A percentile compares a stretch with the other conserved stretches of the same genome.
Conservation (phyloP, 148 eudicot genomes). For the Nyssa sinensis region DNA sequence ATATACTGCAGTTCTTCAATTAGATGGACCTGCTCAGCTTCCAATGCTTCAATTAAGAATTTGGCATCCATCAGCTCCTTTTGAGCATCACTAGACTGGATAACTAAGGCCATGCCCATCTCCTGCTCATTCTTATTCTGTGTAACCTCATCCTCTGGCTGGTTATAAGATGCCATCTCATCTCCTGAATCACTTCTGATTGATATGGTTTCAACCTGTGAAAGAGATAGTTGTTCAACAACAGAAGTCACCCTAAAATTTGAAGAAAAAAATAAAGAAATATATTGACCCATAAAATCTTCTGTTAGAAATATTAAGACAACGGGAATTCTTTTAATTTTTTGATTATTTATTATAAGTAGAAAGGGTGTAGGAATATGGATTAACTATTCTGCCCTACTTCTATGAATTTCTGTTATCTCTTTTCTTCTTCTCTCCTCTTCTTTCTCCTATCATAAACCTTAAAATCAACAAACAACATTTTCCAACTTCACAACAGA, state of each 20-base stretch:
- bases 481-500: no score
- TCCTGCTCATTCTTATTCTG: conserved; percentile 15
- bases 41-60: conserved; percentile 37
- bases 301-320: no score
- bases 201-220: conserved; percentile 37
- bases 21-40: conserved; percentile 34
- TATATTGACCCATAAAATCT: not conserved
- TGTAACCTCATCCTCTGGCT: conserved; percentile 21
- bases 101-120: conserved; percentile 5
- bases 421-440: no score
- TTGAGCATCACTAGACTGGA: conserved; percentile 15
- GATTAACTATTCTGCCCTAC: no score
- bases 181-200: conserved; percentile 35
- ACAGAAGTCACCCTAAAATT: not conserved
- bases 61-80: conserved; percentile 35
- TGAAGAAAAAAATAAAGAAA: not conserved
- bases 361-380: no score
- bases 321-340: no score
- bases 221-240: conserved; percentile 1
- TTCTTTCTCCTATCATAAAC: no score
- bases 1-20: conserved; percentile 32
- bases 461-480: no score
- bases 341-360: no score
- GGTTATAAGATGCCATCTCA: conserved; percentile 21
- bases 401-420: no score